These are phyloP conservation scores for Lodderomyces margitis DNA, from an alignment of 1,139 yeast species.

Conservation along the genomic window DNA sequence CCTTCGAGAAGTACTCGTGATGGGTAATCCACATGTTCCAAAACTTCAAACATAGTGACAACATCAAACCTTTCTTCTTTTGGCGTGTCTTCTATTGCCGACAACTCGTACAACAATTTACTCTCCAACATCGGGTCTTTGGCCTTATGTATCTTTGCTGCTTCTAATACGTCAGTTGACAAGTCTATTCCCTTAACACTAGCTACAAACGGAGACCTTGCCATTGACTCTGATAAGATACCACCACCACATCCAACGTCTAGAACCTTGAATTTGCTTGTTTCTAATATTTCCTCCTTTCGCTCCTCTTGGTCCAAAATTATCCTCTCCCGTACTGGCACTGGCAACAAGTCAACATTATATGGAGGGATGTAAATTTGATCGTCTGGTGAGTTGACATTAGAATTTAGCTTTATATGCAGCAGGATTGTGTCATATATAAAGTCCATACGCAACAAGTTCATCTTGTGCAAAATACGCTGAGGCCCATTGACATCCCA, in stretches of 20 bases:
- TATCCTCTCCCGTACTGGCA: conserved; percentile 45
- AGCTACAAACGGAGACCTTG: conserved; percentile 64
- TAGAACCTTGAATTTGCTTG: conserved; percentile 49
- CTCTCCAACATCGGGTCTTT: conserved; percentile 59
- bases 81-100: conserved; percentile 59
- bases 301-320: conserved; percentile 46
- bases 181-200: conserved; percentile 81
- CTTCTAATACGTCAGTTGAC: conserved; percentile 75
- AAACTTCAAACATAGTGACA: conserved; percentile 88
- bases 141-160: conserved; percentile 67
- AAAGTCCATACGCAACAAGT: conserved; percentile 83
- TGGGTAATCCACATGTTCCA: conserved; percentile 92
- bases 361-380: conserved; percentile 77
- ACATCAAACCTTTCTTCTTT: conserved; percentile 57
- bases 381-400: conserved; percentile 37
- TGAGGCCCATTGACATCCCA: conserved; percentile 97
- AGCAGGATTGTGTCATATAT: conserved; percentile 58
- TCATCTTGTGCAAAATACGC: conserved; percentile 92
- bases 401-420: conserved; percentile 44
- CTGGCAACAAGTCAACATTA: conserved; percentile 63
- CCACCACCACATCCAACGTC: conserved; percentile 99
- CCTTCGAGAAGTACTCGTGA: conserved; percentile 68
- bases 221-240: conserved; percentile 79
- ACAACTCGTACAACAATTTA: conserved; percentile 58
- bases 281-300: conserved; percentile 37